Evolutionary conservation across 192 early-diverging fungal genomes (phyloP).

Genomic region (Glomus cerebriforme): DNA sequence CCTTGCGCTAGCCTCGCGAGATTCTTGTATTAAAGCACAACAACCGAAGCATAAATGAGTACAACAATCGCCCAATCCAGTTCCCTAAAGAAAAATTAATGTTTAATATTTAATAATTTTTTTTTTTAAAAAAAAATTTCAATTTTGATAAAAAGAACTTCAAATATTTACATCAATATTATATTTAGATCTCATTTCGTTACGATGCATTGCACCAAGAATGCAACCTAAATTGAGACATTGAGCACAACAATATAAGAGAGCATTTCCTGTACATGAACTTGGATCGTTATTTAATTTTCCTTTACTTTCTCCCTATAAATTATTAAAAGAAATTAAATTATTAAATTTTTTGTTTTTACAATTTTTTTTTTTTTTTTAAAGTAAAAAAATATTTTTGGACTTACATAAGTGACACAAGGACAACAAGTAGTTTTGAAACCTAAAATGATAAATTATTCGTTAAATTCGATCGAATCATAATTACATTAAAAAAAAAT

Average conservation of each 20-base stretch:
- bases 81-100: not conserved
- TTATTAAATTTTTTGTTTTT: not conserved
- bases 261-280: not conserved
- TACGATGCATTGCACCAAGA: not conserved
- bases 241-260: not conserved
- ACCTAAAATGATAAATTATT: not conserved
- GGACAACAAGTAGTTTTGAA: not conserved
- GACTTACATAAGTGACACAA: not conserved
- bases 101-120: not conserved
- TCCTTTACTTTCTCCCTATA: not conserved
- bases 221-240: not conserved
- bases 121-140: not conserved
- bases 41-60: not conserved
- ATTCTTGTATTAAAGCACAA: slow-evolving; percentile 1
- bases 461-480: not conserved
- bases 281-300: not conserved
- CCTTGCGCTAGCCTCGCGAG: not conserved
- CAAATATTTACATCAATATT: not conserved
- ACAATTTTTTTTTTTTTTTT: not conserved
- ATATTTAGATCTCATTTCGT: not conserved
- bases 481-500: not conserved
- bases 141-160: not conserved
- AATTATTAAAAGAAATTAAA: not conserved
- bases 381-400: not conserved
- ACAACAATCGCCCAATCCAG: not conserved